A percentile compares a stretch with the other conserved stretches of the same genome.
Conservation (phyloP, 1,139 yeast genomes). For the Taphrina populina region DNA sequence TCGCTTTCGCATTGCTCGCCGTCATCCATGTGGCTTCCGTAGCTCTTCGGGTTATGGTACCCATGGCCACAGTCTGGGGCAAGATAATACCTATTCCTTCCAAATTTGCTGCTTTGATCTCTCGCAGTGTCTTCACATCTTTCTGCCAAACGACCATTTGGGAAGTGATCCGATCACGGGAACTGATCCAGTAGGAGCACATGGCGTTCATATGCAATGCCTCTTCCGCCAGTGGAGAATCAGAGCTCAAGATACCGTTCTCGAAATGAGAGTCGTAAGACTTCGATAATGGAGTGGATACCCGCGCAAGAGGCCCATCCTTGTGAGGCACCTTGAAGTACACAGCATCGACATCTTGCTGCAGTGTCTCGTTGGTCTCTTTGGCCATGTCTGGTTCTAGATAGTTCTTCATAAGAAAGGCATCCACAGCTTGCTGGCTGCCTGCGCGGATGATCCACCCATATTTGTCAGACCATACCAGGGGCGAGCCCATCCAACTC, state of each 20-base stretch:
- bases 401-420: conserved; percentile 57
- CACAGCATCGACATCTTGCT: conserved; percentile 40
- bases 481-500: conserved; percentile 82
- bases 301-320: conserved; percentile 72
- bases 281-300: conserved; percentile 79
- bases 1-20: conserved; percentile 86
- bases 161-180: conserved; percentile 74
- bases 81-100: conserved; percentile 66
- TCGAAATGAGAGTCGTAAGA: conserved; percentile 71
- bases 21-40: conserved; percentile 98
- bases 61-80: conserved; percentile 87
- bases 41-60: conserved; percentile 93
- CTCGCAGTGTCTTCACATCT: conserved; percentile 41
- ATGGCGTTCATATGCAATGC: conserved; percentile 73
- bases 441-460: conserved; percentile 88
- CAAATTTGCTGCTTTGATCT: conserved; percentile 43
- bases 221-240: conserved; percentile 68
- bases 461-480: conserved; percentile 69
- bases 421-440: conserved; percentile 45
- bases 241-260: conserved; percentile 67
- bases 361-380: conserved; percentile 42
- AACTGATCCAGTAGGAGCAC: conserved; percentile 91
- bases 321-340: conserved; percentile 85
- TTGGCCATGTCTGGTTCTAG: conserved; percentile 47
- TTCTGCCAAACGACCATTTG: conserved; percentile 75